These are phyloP conservation scores for Pinus tabuliformis DNA, from an alignment of 75 land plant genomes.

Conservation along the genomic window DNA sequence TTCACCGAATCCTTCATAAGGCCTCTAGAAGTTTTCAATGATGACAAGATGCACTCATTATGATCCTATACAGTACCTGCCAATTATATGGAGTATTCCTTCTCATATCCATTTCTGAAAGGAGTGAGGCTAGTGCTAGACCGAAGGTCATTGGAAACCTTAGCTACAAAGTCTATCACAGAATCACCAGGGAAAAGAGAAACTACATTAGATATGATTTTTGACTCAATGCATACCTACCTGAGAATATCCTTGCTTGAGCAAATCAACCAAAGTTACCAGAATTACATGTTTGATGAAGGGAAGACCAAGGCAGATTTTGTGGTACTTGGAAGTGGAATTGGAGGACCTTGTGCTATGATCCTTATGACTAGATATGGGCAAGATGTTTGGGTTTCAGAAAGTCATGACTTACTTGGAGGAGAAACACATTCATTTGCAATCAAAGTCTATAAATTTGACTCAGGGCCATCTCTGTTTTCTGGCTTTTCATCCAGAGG, in stretches of 20 bases:
- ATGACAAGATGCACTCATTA: too few relatives aligned
- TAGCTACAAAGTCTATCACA: conserved; percentile 15
- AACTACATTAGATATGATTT: conserved; percentile 61
- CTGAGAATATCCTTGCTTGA: conserved; percentile 90
- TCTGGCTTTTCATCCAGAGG: conserved; percentile 95
- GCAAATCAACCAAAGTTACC: conserved; percentile 89
- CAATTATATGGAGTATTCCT: too few relatives aligned
- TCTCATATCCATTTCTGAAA: not conserved
- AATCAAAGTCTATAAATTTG: conserved; percentile 78
- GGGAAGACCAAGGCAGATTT: conserved; percentile 84
- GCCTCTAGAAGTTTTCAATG: too few relatives aligned
- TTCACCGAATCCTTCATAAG: too few relatives aligned
- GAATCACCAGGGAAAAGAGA: conserved; percentile 23
- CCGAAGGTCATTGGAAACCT: conserved; percentile 20
- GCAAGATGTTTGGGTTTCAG: conserved; percentile 84
- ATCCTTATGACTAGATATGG: conserved; percentile 77
- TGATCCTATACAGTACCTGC: too few relatives aligned
- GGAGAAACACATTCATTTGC: conserved; percentile 97
- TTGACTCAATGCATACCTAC: conserved; percentile 81
- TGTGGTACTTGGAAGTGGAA: conserved; percentile 93
- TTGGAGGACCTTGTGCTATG: conserved; percentile 90
- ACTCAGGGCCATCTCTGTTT: conserved; percentile 94
- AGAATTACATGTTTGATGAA: conserved; percentile 98
- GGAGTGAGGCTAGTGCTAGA: not conserved
- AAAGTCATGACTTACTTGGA: conserved; percentile 88